Base-by-base conservation (phyloP, 2,329 filamentous ascomycete species). In the Colletotrichum sidae region DNA sequence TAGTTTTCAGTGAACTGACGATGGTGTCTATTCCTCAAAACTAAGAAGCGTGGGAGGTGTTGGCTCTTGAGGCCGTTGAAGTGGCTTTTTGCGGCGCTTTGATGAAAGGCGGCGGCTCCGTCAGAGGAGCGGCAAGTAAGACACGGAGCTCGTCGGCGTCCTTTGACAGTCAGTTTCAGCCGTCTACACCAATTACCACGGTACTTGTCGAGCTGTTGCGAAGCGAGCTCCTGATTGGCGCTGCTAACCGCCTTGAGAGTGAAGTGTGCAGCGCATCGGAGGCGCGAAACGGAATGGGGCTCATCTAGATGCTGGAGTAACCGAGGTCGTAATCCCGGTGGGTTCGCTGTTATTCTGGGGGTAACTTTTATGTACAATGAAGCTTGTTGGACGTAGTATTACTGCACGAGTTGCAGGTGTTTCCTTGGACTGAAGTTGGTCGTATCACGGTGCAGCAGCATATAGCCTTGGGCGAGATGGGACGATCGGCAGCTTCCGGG, bases 141-240 rank as follows among this genome's bases (percentile, higher is more conserved):
- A 12, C 12, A 35, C 37, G 55, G 44, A 56, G 54, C 38, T 44
- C 17, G 34, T 44, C 33, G 17, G 51, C 17, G 46, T 45, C 42
- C 10, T 25, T 25, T 25, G 25, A 25, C 25, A 25, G 25, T 25
- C 25, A 25, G 25, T 25, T 25, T 25, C 25, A 25, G 25, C 25
- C 5, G 25, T 25, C 46, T 49, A 13, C n/a, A 7, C 15, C 6
- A 34, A 12, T 47, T n/a, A 35, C 33, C n/a, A 47, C 42, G 45
- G 59, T 11, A 45, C n/a, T 46, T 42, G 49, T 10, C 8, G 46
- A 49, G 50, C 33, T 37, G 55, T 11, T 6, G 17, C 1, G 37
- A 55, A 37, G 56, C 42, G 12, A 39, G 56, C 62, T 52, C 38
- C 63, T 63, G 53, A 66, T 66, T 66, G 58, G 63, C 42, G 63